A percentile compares a stretch with the other conserved stretches of the same genome.
These are phyloP conservation scores for Penicillium sp. DNA, from an alignment of 2,329 filamentous ascomycete species.

Conservation along the genomic window DNA sequence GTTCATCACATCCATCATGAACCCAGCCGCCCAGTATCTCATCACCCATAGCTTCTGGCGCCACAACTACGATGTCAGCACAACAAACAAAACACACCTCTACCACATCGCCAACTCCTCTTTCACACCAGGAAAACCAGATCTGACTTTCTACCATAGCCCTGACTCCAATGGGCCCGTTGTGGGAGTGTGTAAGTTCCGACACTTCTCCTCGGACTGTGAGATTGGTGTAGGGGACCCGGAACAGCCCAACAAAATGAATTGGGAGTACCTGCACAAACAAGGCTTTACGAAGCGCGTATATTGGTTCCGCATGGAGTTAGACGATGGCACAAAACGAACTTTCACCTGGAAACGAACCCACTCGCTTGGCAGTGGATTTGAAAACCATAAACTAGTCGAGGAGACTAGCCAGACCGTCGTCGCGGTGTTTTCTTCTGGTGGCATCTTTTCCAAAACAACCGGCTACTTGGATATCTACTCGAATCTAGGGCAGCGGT, in stretches of 20 bases:
- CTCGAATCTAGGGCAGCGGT: conserved; percentile 27
- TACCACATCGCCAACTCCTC: conserved; percentile 32
- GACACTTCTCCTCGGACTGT: conserved; percentile 33
- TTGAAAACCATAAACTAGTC: conserved; percentile 36
- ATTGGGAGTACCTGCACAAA: conserved; percentile 34
- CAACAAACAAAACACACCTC: conserved; percentile 18
- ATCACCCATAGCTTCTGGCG: conserved; percentile 26
- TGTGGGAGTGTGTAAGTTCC: conserved; percentile 35
- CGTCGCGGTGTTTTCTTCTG: conserved; percentile 33
- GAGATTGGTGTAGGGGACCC: conserved; percentile 38
- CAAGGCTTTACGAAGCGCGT: conserved; percentile 23
- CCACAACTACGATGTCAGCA: conserved; percentile 27
- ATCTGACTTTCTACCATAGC: conserved; percentile 36
- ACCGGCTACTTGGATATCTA: conserved; percentile 36
- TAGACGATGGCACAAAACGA: conserved; percentile 14
- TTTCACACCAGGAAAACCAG: conserved; percentile 33
- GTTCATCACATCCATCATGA: not conserved
- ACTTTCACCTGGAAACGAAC: conserved; percentile 39
- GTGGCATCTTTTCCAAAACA: conserved; percentile 28
- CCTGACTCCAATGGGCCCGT: conserved; percentile 27
- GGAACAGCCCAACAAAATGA: conserved; percentile 18
- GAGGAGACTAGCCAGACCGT: conserved; percentile 31
- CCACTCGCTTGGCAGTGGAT: conserved; percentile 26
- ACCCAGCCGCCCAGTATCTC: conserved; percentile 19
- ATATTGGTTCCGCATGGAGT: conserved; percentile 32